Conservation (phyloP, 371 early-diverging fungal species). For the Zopfochytrium polystomum region DNA sequence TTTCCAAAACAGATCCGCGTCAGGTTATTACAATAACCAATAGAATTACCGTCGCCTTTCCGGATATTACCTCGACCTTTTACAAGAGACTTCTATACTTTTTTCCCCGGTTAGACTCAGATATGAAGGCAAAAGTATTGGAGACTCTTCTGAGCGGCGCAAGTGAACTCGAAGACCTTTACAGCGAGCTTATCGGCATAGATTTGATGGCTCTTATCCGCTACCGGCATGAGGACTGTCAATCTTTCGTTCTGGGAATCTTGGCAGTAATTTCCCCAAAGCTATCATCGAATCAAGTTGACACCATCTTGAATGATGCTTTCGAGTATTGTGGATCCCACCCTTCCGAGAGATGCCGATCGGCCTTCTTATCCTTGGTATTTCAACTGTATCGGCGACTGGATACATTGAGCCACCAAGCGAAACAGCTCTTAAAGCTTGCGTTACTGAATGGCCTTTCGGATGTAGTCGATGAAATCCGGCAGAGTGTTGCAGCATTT, state of each 20-base stretch:
- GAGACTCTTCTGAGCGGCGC: conserved; percentile 56
- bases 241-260: conserved; percentile 51
- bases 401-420: neutral
- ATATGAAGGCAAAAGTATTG: conserved; percentile 42
- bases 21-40: conserved; percentile 31
- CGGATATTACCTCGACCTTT: conserved; percentile 16
- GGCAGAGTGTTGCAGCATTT: conserved; percentile 49
- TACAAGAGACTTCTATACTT: conserved; percentile 29
- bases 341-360: conserved; percentile 37
- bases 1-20: conserved; percentile 3
- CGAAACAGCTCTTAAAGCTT: conserved; percentile 41
- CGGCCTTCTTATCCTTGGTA: conserved; percentile 52
- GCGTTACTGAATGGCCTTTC: conserved; percentile 58
- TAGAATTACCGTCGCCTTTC: conserved; percentile 34
- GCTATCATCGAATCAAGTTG: conserved; percentile 42
- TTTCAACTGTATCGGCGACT: conserved; percentile 7
- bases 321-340: conserved; percentile 28
- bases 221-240: conserved; percentile 56
- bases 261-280: conserved; percentile 47
- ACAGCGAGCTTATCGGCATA: conserved; percentile 47
- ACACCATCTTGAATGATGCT: conserved; percentile 39
- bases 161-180: conserved; percentile 48
- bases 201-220: conserved; percentile 47
- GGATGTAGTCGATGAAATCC: conserved; percentile 53
- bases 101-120: conserved; percentile 27